Conservation (phyloP, 805 yeast genomes). For the Hanseniaspora lachancei region DNA sequence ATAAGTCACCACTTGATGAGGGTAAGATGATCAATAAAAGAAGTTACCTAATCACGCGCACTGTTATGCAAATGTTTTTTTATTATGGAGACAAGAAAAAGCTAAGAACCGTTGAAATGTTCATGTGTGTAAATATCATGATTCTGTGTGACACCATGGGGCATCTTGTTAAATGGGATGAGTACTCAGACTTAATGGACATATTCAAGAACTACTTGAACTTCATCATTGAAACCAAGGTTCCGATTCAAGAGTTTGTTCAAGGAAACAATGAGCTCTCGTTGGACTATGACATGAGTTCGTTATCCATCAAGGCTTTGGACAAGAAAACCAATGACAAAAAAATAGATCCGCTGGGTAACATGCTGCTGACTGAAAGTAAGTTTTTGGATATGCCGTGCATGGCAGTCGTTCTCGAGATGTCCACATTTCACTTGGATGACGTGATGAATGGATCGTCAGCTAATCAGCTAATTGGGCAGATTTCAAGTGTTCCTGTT, state of each 20-base stretch:
- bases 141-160: slow-evolving; percentile 59
- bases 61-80: slow-evolving; percentile 36
- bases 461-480: neutral
- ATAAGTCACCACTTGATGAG: slow-evolving; percentile 19
- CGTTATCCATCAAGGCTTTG: slow-evolving; percentile 17
- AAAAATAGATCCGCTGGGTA: neutral
- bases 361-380: slow-evolving; percentile 20
- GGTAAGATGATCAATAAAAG: slow-evolving; percentile 26
- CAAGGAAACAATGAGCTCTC: slow-evolving; percentile 15
- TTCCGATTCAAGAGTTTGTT: slow-evolving; percentile 30
- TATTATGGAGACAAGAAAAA: slow-evolving; percentile 29
- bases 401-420: neutral
- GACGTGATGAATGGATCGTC: neutral
- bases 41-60: slow-evolving; percentile 39
- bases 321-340: slow-evolving; percentile 11
- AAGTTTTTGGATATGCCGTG: slow-evolving; percentile 21
- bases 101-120: slow-evolving; percentile 48
- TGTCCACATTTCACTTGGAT: neutral
- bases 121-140: slow-evolving; percentile 33
- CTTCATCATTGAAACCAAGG: slow-evolving; percentile 61
- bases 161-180: neutral
- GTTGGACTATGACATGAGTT: slow-evolving; percentile 18
- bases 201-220: slow-evolving; percentile 50
- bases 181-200: neutral
- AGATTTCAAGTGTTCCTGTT: slow-evolving; percentile 16